Evolutionary conservation across 495 filamentous ascomycete genomes (phyloP), one percentile per base, ranked within the genome.

Genomic region (Hyaloscypha variabilis): DNA sequence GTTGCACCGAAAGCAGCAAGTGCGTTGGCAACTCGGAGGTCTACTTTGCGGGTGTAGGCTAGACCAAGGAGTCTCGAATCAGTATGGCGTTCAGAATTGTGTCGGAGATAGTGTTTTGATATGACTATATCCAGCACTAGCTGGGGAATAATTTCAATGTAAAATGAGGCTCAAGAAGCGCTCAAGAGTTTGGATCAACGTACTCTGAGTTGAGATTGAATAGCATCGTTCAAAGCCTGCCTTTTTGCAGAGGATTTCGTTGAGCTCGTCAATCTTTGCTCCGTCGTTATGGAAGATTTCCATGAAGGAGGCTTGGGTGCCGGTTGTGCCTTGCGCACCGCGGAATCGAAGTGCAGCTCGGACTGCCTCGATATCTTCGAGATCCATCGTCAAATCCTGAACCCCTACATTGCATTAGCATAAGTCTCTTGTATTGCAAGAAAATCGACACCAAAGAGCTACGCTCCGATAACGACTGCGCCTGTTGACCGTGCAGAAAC

Each of bases 1-100:
- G 92, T 97, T 14, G 91, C 87, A 36, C 94, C 94, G 67, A 99
- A 90, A 2, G 87, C 90, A 56, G 86, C 84, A 36, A 98, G 83
- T 28, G 91, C 93, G 73, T 94, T 93, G 62, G 87, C 83, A 42
- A 97, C 84, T 54, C 88, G 83, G 30, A 92, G 81, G 69, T 98
- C 94, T 60, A 97, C 89, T 77, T 96, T 94, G 39, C 94, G 84
- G 4, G 91, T 88, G 73, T 90, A 90, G 31, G 31, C 8, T 46
- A 46, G 17, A 46, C 19, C 13, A 46, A 11, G 3, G 6, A 46
- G 6, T 34, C 6, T 46, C 17, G 39, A 46, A 46, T 46, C 19
- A 46, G 6, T 46, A 17, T 46, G 10, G 39, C 31, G 6, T 36
- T 36, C 31, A 36, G 13, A 36, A 36, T 36, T 36, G 31, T 50